Conservation (phyloP, 2,329 filamentous ascomycete genomes). For the Pleoardoris graminearum region DNA sequence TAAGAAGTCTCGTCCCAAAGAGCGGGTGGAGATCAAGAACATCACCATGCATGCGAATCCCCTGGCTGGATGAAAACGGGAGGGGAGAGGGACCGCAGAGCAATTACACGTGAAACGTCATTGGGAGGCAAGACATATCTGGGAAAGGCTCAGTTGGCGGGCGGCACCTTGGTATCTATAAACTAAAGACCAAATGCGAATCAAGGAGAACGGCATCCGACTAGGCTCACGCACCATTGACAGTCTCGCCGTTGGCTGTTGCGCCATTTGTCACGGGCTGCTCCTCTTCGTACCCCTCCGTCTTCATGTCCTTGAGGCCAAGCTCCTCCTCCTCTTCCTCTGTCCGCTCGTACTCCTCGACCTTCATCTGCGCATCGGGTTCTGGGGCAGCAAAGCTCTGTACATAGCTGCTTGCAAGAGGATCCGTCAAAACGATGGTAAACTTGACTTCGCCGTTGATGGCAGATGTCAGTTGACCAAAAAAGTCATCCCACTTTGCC, state of each 20-base stretch:
- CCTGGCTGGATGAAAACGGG: slow-evolving; percentile 60
- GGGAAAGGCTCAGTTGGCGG: slow-evolving; percentile 22
- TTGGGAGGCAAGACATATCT: background rate
- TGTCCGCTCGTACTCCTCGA: slow-evolving; percentile 83
- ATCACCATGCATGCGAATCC: slow-evolving; percentile 81
- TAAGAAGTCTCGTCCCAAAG: slow-evolving; percentile 74
- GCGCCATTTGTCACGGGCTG: slow-evolving; percentile 32
- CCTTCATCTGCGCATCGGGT: slow-evolving; percentile 79
- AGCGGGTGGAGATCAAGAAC: slow-evolving; percentile 66
- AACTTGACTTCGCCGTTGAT: slow-evolving; percentile 82
- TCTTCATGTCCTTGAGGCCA: slow-evolving; percentile 89
- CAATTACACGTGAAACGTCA: background rate
- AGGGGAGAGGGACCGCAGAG: background rate
- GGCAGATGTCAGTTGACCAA: slow-evolving; percentile 72
- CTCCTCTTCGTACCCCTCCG: slow-evolving; percentile 75
- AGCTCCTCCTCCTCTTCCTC: slow-evolving; percentile 93
- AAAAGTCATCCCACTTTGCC: slow-evolving; percentile 79
- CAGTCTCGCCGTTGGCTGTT: slow-evolving; percentile 18
- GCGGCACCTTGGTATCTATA: slow-evolving; percentile 44
- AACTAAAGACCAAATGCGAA: slow-evolving; percentile 28
- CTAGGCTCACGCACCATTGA: slow-evolving; percentile 14
- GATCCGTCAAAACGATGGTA: slow-evolving; percentile 81
- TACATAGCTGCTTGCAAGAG: slow-evolving; percentile 89
- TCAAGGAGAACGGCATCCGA: slow-evolving; percentile 20
- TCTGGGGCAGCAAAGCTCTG: slow-evolving; percentile 81